These are phyloP conservation scores for Pisolithus tinctorius DNA, from an alignment of 768 basidiomycete species.

Conservation along the genomic window DNA sequence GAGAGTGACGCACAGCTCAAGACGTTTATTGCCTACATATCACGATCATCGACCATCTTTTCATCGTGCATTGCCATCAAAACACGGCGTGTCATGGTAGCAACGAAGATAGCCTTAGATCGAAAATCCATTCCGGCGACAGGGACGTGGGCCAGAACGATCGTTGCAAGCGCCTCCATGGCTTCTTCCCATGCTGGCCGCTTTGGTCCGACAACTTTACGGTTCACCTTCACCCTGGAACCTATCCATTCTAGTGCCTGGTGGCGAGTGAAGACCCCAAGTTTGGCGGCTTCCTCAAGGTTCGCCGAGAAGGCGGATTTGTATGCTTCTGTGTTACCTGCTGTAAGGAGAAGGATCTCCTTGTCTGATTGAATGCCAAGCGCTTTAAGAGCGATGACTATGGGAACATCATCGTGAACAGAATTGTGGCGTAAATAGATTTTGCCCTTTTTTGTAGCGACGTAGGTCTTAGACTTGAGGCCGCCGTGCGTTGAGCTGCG, in stretches of 20 bases:
- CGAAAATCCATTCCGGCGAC: slow-evolving; percentile 85
- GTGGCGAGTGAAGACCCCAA: slow-evolving; percentile 85
- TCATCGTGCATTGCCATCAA: slow-evolving; percentile 96
- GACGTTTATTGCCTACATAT: slow-evolving; percentile 99
- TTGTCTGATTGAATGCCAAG: slow-evolving; percentile 96
- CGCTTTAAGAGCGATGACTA: slow-evolving; percentile 93
- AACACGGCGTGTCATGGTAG: slow-evolving; percentile 94
- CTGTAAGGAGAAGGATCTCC: slow-evolving; percentile 90
- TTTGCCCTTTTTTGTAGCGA: slow-evolving; percentile 88
- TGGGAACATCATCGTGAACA: slow-evolving; percentile 93
- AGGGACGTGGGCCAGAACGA: slow-evolving; percentile 94
- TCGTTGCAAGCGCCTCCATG: slow-evolving; percentile 91
- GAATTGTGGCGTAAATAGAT: slow-evolving; percentile 98
- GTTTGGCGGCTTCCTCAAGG: slow-evolving; percentile 88
- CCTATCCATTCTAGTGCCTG: slow-evolving; percentile 97
- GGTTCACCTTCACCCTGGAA: slow-evolving; percentile 82
- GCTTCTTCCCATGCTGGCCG: slow-evolving; percentile 93
- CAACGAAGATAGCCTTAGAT: slow-evolving; percentile 93
- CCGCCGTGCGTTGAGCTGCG: slow-evolving; percentile 73
- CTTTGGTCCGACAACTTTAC: slow-evolving; percentile 71
- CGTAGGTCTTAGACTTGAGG: slow-evolving; percentile 95
- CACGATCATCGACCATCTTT: slow-evolving; percentile 95
- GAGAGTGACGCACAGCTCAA: slow-evolving; percentile 74
- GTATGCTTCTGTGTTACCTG: slow-evolving; percentile 86
- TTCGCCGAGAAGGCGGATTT: slow-evolving; percentile 83